Percentiles rank a stretch among this genome's conserved stretches.
Conservation (phyloP, 2,329 filamentous ascomycete genomes). For the Phoma herbarum region DNA sequence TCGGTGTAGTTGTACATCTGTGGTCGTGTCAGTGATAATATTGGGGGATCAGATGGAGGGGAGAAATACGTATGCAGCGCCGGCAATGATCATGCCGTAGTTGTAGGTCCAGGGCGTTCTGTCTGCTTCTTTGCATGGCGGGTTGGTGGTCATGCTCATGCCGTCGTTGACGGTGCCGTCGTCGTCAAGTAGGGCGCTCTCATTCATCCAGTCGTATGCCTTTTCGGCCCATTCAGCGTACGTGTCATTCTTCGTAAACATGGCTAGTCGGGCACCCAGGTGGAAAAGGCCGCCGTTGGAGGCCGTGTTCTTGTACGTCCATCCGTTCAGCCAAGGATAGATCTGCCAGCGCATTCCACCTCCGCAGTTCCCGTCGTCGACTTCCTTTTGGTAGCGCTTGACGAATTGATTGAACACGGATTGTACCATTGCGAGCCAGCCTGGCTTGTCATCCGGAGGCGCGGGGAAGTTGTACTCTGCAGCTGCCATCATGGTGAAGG, state of each 20-base stretch:
- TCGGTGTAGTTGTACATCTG: slow-evolving; percentile 54
- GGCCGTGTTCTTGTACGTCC: slow-evolving; percentile 52
- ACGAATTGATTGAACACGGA: slow-evolving; percentile 52
- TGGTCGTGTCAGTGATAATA: slow-evolving; percentile 14
- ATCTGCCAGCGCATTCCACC: slow-evolving; percentile 53
- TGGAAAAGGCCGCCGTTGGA: slow-evolving; percentile 52
- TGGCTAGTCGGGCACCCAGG: slow-evolving; percentile 49
- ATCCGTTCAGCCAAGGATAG: slow-evolving; percentile 47
- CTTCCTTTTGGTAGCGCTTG: slow-evolving; percentile 43
- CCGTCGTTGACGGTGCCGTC: slow-evolving; percentile 45
- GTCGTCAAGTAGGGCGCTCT: slow-evolving; percentile 36
- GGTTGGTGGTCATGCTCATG: slow-evolving; percentile 29
- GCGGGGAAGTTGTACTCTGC: slow-evolving; percentile 61
- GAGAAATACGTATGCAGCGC: slow-evolving; percentile 42
- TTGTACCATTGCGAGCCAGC: slow-evolving; percentile 56
- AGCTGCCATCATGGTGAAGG: slow-evolving; percentile 64
- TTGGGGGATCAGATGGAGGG: too few species aligned
- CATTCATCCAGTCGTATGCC: slow-evolving; percentile 47
- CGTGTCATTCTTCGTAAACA: slow-evolving; percentile 49
- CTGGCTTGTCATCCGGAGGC: slow-evolving; percentile 51
- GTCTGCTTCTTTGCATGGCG: slow-evolving; percentile 42
- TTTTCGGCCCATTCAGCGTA: slow-evolving; percentile 50
- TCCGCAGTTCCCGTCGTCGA: slow-evolving; percentile 36
- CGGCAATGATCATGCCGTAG: slow-evolving; percentile 49
- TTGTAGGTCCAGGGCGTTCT: slow-evolving; percentile 50